phyloP scores from a whole-genome alignment of 495 filamentous ascomycete genomes.

The Penicillium samsonianum region DNA sequence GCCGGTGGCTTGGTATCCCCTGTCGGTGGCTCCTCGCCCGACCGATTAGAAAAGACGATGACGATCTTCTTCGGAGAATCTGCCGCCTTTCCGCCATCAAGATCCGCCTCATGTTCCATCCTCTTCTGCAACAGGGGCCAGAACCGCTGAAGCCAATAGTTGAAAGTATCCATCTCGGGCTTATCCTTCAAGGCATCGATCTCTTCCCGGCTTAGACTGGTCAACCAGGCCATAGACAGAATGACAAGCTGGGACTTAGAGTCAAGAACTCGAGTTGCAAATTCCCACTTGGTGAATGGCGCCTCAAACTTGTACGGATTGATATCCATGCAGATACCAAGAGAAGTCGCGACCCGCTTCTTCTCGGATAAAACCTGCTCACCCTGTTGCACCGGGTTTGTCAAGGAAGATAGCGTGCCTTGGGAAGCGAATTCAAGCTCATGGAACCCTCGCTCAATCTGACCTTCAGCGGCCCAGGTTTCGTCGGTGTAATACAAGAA shows the following conservation, averaged over 20 bases:
- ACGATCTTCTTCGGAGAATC: slow-evolving; percentile 57
- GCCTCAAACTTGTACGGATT: slow-evolving; percentile 75
- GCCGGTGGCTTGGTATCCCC: slow-evolving; percentile 37
- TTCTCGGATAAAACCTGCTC: slow-evolving; percentile 9
- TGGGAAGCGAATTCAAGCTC: slow-evolving; percentile 33
- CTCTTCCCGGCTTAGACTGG: slow-evolving; percentile 49
- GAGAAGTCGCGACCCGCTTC: slow-evolving; percentile 57
- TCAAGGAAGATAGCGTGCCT: background rate
- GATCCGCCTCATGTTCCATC: slow-evolving; percentile 41
- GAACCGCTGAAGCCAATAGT: slow-evolving; percentile 87
- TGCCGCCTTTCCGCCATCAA: slow-evolving; percentile 22
- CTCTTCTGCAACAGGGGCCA: slow-evolving; percentile 64
- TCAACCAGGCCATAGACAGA: slow-evolving; percentile 88
- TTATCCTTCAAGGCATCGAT: slow-evolving; percentile 49
- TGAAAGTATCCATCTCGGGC: slow-evolving; percentile 78
- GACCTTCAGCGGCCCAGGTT: slow-evolving; percentile 82
- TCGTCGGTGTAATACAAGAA: slow-evolving; percentile 93
- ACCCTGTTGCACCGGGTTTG: background rate
- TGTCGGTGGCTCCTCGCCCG: slow-evolving; percentile 66
- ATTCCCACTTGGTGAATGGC: slow-evolving; percentile 79
- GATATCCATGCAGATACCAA: slow-evolving; percentile 84
- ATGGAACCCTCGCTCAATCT: slow-evolving; percentile 52
- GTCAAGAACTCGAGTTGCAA: slow-evolving; percentile 75
- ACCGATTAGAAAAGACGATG: slow-evolving; percentile 81
- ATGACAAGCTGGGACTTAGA: slow-evolving; percentile 70